Evolutionary conservation across 257 asterid genomes (phyloP).

Genomic region (Echites panduratus): DNA sequence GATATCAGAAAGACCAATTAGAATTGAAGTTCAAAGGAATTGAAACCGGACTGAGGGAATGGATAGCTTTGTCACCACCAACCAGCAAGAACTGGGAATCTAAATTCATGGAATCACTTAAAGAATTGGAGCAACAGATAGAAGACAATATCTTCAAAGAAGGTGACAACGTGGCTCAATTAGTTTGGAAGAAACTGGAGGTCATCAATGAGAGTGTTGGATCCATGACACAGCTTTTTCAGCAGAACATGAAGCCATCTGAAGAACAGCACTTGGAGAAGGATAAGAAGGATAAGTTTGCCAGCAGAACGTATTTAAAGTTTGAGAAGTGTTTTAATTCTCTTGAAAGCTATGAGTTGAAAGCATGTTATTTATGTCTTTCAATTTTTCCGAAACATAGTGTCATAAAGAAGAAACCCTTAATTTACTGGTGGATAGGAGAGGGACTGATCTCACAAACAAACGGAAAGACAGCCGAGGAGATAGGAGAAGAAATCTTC

Average conservation of each 20-base stretch:
- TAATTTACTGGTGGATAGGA: constrained; percentile 12
- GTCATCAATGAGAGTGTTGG: not conserved
- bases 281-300: not conserved
- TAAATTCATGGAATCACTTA: not conserved
- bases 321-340: constrained; percentile 1
- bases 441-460: constrained; percentile 9
- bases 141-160: not conserved
- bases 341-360: not conserved
- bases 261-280: not conserved
- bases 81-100: not conserved
- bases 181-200: not conserved
- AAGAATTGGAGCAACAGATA: not conserved
- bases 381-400: constrained; percentile 7
- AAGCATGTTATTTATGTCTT: constrained; percentile 5
- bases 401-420: constrained; percentile 8
- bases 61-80: not conserved
- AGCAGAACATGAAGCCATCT: not conserved
- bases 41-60: not conserved
- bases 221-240: constrained; percentile 4
- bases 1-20: not conserved
- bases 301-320: not conserved
- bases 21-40: not conserved
- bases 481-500: constrained; percentile 7
- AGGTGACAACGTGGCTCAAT: not conserved
- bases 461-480: not conserved